These are phyloP conservation scores for Hericium erinaceus DNA, from an alignment of 768 basidiomycete genomes.

Conservation along the genomic window DNA sequence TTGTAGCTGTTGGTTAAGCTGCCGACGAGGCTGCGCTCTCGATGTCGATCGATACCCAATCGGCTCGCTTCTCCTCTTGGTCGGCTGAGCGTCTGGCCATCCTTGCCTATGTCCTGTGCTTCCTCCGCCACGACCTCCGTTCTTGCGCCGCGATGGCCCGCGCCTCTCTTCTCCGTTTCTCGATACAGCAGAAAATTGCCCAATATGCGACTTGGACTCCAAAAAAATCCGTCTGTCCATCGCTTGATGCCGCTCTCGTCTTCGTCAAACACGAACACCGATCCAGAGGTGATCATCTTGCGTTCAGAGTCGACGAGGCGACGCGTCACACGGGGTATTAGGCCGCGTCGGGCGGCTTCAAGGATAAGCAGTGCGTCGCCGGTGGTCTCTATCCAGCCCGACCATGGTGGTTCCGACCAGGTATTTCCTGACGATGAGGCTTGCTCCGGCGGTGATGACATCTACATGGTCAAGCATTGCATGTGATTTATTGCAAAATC, in stretches of 20 bases:
- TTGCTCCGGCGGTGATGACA: constrained; percentile 14
- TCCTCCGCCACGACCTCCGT: constrained; percentile 31
- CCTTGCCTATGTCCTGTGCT: constrained; percentile 15
- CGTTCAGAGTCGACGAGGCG: constrained; percentile 88
- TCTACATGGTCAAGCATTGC: constrained; percentile 4
- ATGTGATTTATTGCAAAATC: background rate
- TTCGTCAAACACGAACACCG: constrained; percentile 96
- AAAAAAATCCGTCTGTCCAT: constrained; percentile 96
- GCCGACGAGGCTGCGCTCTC: constrained; percentile 78
- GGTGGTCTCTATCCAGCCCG: constrained; percentile 92
- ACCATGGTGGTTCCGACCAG: constrained; percentile 89
- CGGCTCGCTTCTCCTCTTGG: constrained; percentile 45
- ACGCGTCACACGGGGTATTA: constrained; percentile 87
- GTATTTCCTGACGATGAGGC: constrained; percentile 26
- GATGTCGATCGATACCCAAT: constrained; percentile 52
- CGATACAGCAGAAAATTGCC: constrained; percentile 95
- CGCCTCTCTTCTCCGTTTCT: constrained; percentile 79
- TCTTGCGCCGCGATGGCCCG: constrained; percentile 48
- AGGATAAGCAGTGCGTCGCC: constrained; percentile 94
- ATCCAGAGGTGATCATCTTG: constrained; percentile 86
- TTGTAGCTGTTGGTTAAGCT: constrained; percentile 90
- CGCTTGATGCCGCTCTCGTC: constrained; percentile 95
- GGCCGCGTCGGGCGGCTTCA: constrained; percentile 83
- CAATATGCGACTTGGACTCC: constrained; percentile 88
- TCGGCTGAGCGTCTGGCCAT: constrained; percentile 45